Percentiles rank a stretch among this genome's conserved stretches.
Conservation (phyloP, 495 filamentous ascomycete species). For the Talaromyces adpressus region DNA sequence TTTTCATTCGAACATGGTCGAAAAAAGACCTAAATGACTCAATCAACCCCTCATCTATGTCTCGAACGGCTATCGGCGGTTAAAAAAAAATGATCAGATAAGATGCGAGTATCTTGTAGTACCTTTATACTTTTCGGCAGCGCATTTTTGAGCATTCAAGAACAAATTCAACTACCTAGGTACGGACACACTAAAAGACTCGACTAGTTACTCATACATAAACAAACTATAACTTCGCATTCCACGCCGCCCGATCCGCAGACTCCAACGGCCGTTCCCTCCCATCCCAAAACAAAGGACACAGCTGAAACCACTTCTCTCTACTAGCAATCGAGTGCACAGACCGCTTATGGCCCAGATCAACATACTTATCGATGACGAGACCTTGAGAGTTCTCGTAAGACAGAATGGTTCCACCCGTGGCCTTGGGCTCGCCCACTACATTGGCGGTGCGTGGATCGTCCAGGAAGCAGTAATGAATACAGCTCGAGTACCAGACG, state of each 20-base stretch:
- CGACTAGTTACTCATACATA: too few species aligned
- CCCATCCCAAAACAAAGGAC: slow-evolving; percentile 47
- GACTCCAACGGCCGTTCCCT: slow-evolving; percentile 36
- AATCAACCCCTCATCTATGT: not conserved
- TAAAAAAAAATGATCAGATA: not conserved
- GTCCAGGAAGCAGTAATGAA: slow-evolving; percentile 66
- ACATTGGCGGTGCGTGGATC: slow-evolving; percentile 56
- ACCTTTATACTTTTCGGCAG: not conserved
- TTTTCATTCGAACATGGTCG: not conserved
- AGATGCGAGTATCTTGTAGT: not conserved
- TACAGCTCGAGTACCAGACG: slow-evolving; percentile 61
- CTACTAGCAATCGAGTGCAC: slow-evolving; percentile 53
- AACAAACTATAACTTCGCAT: slow-evolving; percentile 33
- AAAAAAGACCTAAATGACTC: not conserved
- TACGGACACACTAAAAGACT: too few species aligned
- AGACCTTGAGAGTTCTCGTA: slow-evolving; percentile 63
- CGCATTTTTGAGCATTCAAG: not conserved
- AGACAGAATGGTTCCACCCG: slow-evolving; percentile 50
- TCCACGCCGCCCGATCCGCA: slow-evolving; percentile 41
- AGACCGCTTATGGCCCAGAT: slow-evolving; percentile 58
- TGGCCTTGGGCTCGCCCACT: slow-evolving; percentile 61
- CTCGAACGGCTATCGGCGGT: not conserved
- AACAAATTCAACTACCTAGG: not conserved
- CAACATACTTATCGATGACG: slow-evolving; percentile 56
- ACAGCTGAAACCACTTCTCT: slow-evolving; percentile 63